Percentiles rank a stretch among this genome's conserved stretches.
Evolutionary conservation across 176 grass and related monocot species (phyloP).

Genomic region (Otatea glauca): DNA sequence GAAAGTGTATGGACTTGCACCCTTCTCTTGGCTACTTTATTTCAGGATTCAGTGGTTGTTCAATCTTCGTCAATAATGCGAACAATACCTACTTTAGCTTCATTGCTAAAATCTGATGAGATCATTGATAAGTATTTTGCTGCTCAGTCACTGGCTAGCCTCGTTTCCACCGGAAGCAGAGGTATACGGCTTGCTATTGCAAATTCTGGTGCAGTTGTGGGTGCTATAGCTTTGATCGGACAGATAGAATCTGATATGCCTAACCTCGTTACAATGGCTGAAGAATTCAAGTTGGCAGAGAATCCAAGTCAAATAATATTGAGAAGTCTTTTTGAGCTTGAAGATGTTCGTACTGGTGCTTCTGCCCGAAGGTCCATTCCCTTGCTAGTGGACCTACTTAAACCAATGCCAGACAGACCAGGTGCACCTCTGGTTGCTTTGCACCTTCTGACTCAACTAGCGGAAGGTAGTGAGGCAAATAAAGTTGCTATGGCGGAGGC

Average conservation of each 20-base stretch:
- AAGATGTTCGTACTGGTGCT: conserved; percentile 79
- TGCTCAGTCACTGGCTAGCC: conserved; percentile 90
- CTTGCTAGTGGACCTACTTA: conserved; percentile 91
- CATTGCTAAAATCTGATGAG: conserved; percentile 83
- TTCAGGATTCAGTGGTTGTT: conserved; percentile 78
- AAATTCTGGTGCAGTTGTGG: conserved; percentile 87
- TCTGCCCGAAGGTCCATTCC: conserved; percentile 81
- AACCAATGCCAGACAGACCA: conserved; percentile 93
- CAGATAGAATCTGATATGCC: conserved; percentile 75
- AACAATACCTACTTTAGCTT: conserved; percentile 74
- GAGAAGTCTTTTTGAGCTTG: conserved; percentile 72
- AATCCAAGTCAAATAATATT: conserved; percentile 86
- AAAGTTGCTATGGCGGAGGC: conserved; percentile 91
- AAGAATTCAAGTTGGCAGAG: conserved; percentile 72
- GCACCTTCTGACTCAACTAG: conserved; percentile 84
- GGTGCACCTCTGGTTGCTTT: conserved; percentile 88
- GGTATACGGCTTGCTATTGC: conserved; percentile 75
- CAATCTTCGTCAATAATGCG: conserved; percentile 72
- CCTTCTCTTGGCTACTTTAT: conserved; percentile 92
- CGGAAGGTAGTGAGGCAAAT: conserved; percentile 70
- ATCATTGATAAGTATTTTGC: conserved; percentile 77
- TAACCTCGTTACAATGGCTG: conserved; percentile 62
- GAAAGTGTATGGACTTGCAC: conserved; percentile 77
- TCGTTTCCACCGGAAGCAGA: conserved; percentile 78
- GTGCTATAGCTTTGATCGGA: conserved; percentile 79